These are phyloP conservation scores for Arthrinium puccinioides DNA, from an alignment of 2,329 filamentous ascomycete species.

Conservation along the genomic window DNA sequence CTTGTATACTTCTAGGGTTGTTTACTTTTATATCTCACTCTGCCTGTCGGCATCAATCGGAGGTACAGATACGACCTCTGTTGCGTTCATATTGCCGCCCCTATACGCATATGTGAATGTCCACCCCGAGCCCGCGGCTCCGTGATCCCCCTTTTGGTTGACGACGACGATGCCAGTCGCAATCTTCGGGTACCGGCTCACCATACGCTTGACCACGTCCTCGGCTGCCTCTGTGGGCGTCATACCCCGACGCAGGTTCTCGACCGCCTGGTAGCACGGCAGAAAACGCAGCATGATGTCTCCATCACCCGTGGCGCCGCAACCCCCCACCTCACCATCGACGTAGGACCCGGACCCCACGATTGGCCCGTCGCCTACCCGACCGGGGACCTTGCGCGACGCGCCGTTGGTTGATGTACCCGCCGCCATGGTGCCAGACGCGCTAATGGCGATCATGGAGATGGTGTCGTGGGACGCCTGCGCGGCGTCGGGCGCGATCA, in stretches of 20 bases:
- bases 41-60: constrained; percentile 19
- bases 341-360: constrained; percentile 48
- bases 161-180: constrained; percentile 45
- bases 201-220: constrained; percentile 42
- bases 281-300: constrained; percentile 52
- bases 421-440: constrained; percentile 39
- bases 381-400: constrained; percentile 44
- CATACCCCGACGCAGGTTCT: constrained; percentile 43
- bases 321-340: constrained; percentile 45
- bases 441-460: constrained; percentile 40
- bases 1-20: no score
- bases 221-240: constrained; percentile 39
- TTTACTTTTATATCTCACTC: no score
- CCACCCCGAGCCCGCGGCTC: constrained; percentile 45
- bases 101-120: constrained; percentile 46
- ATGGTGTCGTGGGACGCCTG: constrained; percentile 41
- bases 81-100: constrained; percentile 37
- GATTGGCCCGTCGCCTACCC: constrained; percentile 49
- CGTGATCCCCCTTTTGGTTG: constrained; percentile 39
- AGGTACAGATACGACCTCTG: constrained; percentile 35
- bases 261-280: constrained; percentile 50
- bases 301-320: constrained; percentile 49
- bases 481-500: constrained; percentile 6
- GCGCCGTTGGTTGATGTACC: constrained; percentile 51
- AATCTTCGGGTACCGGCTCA: constrained; percentile 36